Base-by-base conservation (phyloP, 257 asterid genomes). In the Nicotiana knightiana region DNA sequence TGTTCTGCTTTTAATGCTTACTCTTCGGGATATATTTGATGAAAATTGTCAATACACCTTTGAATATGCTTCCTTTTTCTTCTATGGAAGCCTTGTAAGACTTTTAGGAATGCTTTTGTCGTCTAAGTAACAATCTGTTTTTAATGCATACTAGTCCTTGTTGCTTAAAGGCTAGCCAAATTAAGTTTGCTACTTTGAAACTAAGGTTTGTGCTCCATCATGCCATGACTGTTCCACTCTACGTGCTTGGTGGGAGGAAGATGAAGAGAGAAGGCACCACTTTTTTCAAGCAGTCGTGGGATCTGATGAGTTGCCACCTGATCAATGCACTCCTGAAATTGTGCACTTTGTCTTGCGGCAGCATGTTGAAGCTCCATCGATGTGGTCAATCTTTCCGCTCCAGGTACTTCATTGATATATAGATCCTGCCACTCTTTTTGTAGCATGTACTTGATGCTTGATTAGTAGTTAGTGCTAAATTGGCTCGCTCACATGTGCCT, bases 161-260 rank as follows among this genome's bases (percentile, higher is more conserved):
- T 48, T 73, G 58, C 43, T 24, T 18, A 39, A 46, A 71, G 59
- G 24, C 35, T 46, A 54, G 58, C 33, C 63, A 55, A 57, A 78
- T 71, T 80, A 65, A 28, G 39, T 15, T 59, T 16, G 8, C 33
- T 51, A 39, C 11, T 43, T n/a, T 73, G 32, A 32, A 32, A 53
- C 55, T 83, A 67, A 95, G 99, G 98, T 96, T n/a, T 89, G 93
- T 85, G 99, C 99, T 83, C 99, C 98, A 55, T 96, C 99, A 10
- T 96, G 99, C 83, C 98, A 96, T 37, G 99, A 96, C 87, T 94
- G 99, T 70, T 94, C 98, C 70, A 93, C 99, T 53, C 91, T 96
- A 21, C 97, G 98, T 61, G 99, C 97, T 53, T 96, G 99, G 99
- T 96, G 99, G 99, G 98, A 96, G 90, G 99, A 96, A 89, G 97